Evolutionary conservation across 495 filamentous ascomycete genomes (phyloP).

Genomic region (Annulohypoxylon moriforme): DNA sequence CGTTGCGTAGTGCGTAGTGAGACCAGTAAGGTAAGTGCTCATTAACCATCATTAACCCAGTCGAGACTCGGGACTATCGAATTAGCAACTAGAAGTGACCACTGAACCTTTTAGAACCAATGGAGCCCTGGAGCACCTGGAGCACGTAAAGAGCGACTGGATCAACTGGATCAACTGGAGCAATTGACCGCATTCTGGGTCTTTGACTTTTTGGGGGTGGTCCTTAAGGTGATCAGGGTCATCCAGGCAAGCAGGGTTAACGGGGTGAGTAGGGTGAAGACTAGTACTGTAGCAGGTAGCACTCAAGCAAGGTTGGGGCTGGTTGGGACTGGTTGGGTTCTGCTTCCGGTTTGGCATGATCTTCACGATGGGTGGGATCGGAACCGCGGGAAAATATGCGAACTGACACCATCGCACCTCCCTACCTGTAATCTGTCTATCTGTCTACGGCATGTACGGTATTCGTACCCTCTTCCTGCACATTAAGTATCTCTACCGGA

Average conservation of each 20-base stretch:
- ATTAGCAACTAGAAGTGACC: conserved; percentile 1
- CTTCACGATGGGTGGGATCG: conserved; percentile 41
- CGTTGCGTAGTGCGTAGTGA: background rate
- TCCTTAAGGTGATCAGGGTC: background rate
- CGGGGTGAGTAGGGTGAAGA: too few species aligned
- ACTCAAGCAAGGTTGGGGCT: conserved; percentile 2
- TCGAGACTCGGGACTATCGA: background rate
- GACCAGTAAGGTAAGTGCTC: conserved; percentile 1
- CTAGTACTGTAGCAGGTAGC: conserved; percentile 12
- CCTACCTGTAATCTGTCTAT: conserved; percentile 1
- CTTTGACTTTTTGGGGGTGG: conserved; percentile 1
- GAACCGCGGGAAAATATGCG: conserved; percentile 47
- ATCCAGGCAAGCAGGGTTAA: background rate
- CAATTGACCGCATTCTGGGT: conserved; percentile 27
- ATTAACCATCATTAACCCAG: conserved; percentile 6
- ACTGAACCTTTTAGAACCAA: conserved; percentile 10
- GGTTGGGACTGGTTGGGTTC: conserved; percentile 3
- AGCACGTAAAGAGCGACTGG: conserved; percentile 16
- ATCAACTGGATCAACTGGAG: background rate
- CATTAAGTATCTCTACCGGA: background rate
- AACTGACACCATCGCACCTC: conserved; percentile 44
- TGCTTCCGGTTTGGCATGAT: conserved; percentile 42
- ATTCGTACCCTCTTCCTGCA: background rate
- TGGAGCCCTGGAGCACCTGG: conserved; percentile 7
- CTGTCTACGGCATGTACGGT: too few species aligned